These are phyloP conservation scores for Pseudocercospora vitis DNA, from an alignment of 2,329 filamentous ascomycete species.

Conservation along the genomic window DNA sequence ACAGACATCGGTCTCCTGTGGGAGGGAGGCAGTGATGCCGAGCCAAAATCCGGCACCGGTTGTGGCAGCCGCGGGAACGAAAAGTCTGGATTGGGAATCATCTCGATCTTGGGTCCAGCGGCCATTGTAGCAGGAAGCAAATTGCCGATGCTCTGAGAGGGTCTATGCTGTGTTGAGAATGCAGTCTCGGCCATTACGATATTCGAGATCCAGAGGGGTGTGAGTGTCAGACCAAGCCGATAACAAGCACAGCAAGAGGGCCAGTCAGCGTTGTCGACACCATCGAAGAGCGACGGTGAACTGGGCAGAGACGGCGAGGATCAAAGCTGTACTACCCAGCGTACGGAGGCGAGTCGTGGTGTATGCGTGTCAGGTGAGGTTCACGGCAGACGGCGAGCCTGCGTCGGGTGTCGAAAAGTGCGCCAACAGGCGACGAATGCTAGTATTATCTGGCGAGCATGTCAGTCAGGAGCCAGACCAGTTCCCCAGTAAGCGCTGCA, in stretches of 20 bases:
- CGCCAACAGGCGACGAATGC: constrained; percentile 12
- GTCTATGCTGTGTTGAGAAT: constrained; percentile 28
- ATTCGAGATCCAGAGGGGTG: constrained; percentile 9
- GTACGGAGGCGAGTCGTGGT: neutral
- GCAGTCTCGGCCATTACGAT: constrained; percentile 33
- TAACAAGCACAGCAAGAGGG: neutral
- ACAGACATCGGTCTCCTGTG: constrained; percentile 36
- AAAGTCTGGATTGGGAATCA: constrained; percentile 51
- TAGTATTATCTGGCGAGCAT: constrained; percentile 14
- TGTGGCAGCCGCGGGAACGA: constrained; percentile 47
- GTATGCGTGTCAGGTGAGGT: constrained; percentile 4
- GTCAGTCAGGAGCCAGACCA: constrained; percentile 11
- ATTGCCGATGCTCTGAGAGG: constrained; percentile 38
- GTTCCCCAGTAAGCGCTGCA: constrained; percentile 8
- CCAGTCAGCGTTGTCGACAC: neutral
- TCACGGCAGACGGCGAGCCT: constrained; percentile 5
- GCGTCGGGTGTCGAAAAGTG: constrained; percentile 1
- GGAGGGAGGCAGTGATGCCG: constrained; percentile 6
- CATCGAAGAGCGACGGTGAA: neutral
- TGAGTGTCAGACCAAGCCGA: constrained; percentile 3
- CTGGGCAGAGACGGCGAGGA: neutral
- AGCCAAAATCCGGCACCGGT: constrained; percentile 27
- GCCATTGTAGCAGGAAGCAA: constrained; percentile 38
- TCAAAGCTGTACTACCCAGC: neutral
- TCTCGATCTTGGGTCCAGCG: constrained; percentile 38